Conservation (phyloP, 2,329 filamentous ascomycete genomes). For the Pleomassaria siparia region DNA sequence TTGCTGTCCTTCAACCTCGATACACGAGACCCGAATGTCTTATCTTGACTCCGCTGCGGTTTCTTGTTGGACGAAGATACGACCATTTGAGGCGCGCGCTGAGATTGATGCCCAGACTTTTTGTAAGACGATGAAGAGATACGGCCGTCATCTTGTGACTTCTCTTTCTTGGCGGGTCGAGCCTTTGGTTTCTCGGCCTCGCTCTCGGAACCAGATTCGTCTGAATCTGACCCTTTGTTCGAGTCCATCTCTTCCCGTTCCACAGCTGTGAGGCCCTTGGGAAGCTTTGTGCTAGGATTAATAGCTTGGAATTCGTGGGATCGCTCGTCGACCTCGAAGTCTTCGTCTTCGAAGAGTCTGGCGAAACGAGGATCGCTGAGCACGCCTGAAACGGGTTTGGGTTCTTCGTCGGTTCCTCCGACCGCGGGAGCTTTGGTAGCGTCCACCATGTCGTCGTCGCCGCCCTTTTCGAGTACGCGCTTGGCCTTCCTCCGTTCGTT, state of each 20-base stretch:
- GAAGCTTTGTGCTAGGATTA: conserved; percentile 77
- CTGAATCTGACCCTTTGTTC: conserved; percentile 36
- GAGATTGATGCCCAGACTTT: conserved; percentile 54
- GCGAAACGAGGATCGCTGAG: conserved; percentile 86
- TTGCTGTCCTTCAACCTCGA: conserved; percentile 38
- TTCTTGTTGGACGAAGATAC: conserved; percentile 55
- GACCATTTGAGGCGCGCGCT: conserved; percentile 51
- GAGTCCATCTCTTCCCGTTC: conserved; percentile 60
- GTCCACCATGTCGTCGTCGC: conserved; percentile 52
- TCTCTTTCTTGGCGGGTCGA: conserved; percentile 26
- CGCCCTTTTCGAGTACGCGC: conserved; percentile 59
- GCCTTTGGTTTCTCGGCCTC: conserved; percentile 22
- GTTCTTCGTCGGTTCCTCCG: conserved; percentile 32
- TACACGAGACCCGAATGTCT: conserved; percentile 61
- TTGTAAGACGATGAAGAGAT: conserved; percentile 67
- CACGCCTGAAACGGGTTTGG: conserved; percentile 55
- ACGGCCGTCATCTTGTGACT: conserved; percentile 45
- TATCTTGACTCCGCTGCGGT: conserved; percentile 50
- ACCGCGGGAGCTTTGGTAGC: conserved; percentile 19
- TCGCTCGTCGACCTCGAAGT: conserved; percentile 88
- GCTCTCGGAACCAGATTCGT: conserved; percentile 36
- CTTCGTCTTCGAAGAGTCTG: conserved; percentile 86
- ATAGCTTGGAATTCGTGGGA: conserved; percentile 83
- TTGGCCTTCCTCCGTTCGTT: conserved; percentile 50
- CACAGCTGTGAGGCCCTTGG: conserved; percentile 58